Percentiles rank a stretch among this genome's conserved stretches.
Evolutionary conservation across 1,284 basidiomycete genomes (phyloP).

Genomic region (Pseudozyma tsukubaensis): DNA sequence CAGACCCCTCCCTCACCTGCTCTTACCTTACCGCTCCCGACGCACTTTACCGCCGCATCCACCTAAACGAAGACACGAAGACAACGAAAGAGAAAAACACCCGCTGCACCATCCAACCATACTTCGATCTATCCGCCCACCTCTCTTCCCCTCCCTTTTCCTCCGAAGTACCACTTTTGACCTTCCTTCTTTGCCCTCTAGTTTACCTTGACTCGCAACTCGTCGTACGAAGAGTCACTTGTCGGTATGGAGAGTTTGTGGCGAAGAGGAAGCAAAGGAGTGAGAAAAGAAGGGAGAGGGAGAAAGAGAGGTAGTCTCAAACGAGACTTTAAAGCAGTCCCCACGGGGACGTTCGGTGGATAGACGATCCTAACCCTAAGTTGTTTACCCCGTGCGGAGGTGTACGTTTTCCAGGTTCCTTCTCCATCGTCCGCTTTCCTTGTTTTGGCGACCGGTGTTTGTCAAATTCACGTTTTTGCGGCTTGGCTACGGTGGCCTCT

Average conservation of each 20-base stretch:
- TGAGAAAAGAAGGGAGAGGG: not conserved
- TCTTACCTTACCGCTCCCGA: not conserved
- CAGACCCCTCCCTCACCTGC: slow-evolving; percentile 5
- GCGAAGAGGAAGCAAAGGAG: not conserved
- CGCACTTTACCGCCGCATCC: not conserved
- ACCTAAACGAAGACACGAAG: not conserved
- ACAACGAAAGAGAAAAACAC: not conserved
- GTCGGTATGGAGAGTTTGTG: slow-evolving; percentile 2
- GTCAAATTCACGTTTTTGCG: too few species aligned
- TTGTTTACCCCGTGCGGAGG: slow-evolving; percentile 16
- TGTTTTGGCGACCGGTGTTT: too few species aligned
- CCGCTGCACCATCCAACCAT: slow-evolving; percentile 27
- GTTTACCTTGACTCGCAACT: slow-evolving; percentile 5
- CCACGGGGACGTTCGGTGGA: slow-evolving; percentile 13
- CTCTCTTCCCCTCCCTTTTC: slow-evolving; percentile 11
- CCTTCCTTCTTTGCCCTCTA: not conserved
- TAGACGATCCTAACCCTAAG: slow-evolving; percentile 61
- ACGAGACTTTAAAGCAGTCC: slow-evolving; percentile 26
- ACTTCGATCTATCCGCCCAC: slow-evolving; percentile 51
- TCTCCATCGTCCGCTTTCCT: not conserved
- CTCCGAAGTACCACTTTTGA: not conserved
- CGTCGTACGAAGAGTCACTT: not conserved
- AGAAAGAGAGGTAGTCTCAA: slow-evolving; percentile 6
- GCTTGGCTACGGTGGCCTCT: too few species aligned
- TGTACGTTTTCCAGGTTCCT: not conserved